A percentile compares a stretch with the other conserved stretches of the same genome.
phyloP scores from a whole-genome alignment of 768 basidiomycete species.

The Agaricus blazei region DNA sequence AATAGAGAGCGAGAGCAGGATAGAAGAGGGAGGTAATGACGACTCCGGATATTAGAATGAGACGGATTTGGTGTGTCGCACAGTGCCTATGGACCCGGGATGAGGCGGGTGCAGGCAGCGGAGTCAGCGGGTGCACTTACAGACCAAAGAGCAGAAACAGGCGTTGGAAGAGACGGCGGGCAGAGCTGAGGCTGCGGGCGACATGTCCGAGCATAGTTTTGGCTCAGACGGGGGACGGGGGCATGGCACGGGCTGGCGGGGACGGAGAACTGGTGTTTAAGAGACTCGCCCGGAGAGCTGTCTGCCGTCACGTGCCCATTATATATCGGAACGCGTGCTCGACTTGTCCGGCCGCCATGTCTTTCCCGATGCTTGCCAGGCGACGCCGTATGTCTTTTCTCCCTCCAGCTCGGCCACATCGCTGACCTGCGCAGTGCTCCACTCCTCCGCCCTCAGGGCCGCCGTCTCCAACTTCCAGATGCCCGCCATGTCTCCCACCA shows the following conservation, averaged over 20 bases:
- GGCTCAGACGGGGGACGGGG: constrained; percentile 8
- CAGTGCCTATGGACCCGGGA: constrained; percentile 55
- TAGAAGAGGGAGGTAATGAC: constrained; percentile 89
- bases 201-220: constrained; percentile 16
- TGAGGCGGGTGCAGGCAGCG: constrained; percentile 4
- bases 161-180: constrained; percentile 36
- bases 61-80: constrained; percentile 84
- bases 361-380: no score
- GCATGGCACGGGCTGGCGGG: constrained; percentile 3
- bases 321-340: neutral
- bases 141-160: constrained; percentile 76
- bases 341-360: no score
- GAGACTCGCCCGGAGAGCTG: no score
- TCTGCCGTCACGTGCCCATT: neutral
- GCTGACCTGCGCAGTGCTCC: constrained; percentile 11
- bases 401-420: neutral
- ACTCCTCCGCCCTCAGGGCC: constrained; percentile 12
- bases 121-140: constrained; percentile 39
- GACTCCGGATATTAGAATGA: constrained; percentile 81
- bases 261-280: no score
- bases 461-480: constrained; percentile 35
- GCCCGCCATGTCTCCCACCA: constrained; percentile 97
- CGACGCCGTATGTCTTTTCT: constrained; percentile 12
- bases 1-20: constrained; percentile 84
- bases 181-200: constrained; percentile 29